phyloP scores from a whole-genome alignment of 805 yeast species.

The Cyberlindnera euphorbiae region DNA sequence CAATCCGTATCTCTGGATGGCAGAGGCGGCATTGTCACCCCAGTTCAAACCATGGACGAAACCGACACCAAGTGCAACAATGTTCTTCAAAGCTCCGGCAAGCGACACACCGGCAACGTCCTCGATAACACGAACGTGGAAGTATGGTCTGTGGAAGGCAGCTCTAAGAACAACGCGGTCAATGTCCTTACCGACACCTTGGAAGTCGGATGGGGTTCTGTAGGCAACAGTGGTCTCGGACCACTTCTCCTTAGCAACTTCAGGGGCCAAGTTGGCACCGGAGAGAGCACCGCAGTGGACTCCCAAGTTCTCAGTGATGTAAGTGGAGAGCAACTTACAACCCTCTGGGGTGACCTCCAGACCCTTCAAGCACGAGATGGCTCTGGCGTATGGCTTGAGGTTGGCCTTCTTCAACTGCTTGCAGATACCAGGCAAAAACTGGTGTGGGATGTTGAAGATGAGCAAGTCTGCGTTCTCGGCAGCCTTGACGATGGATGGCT shows the following conservation, averaged over 20 bases:
- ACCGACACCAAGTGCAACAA: conserved; percentile 94
- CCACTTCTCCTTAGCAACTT: conserved; percentile 93
- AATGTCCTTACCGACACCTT: conserved; percentile 43
- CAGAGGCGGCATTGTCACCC: conserved; percentile 99
- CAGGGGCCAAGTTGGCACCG: conserved; percentile 97
- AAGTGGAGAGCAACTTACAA: conserved; percentile 75
- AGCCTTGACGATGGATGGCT: conserved; percentile 74
- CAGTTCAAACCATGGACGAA: conserved; percentile 96
- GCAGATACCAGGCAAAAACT: conserved; percentile 77
- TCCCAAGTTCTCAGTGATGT: conserved; percentile 74
- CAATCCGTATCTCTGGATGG: conserved; percentile 93
- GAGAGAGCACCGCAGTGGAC: conserved; percentile 93
- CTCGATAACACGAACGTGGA: conserved; percentile 88
- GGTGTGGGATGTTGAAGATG: conserved; percentile 96
- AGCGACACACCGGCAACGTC: conserved; percentile 96
- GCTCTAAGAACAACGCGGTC: conserved; percentile 69
- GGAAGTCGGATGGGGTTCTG: conserved; percentile 58
- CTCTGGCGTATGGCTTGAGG: conserved; percentile 67
- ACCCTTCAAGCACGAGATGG: conserved; percentile 94
- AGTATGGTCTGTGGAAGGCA: conserved; percentile 94
- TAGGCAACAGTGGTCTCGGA: conserved; percentile 97
- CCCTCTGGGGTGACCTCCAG: conserved; percentile 77
- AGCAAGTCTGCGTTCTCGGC: conserved; percentile 80
- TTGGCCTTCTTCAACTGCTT: conserved; percentile 66
- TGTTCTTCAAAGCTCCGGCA: conserved; percentile 96